Evolutionary conservation across 1,139 yeast species (phyloP).

Genomic region (Saccharomyces uvarum): DNA sequence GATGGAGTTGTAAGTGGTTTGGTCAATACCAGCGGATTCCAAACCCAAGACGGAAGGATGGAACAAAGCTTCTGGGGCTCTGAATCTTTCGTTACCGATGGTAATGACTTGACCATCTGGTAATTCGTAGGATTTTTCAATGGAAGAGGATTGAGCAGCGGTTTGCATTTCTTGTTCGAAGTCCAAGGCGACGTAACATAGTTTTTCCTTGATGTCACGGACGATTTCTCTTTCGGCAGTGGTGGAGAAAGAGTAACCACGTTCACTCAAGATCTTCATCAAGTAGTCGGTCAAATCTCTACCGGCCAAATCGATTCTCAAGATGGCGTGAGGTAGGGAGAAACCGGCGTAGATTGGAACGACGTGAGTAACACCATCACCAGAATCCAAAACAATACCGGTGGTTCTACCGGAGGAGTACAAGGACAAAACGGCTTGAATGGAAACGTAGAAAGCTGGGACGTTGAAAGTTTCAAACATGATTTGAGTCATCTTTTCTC

Average conservation of each 20-base stretch:
- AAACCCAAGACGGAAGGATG: slow-evolving; percentile 96
- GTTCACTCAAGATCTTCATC: slow-evolving; percentile 96
- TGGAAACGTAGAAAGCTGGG: slow-evolving; percentile 97
- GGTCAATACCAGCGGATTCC: slow-evolving; percentile 99
- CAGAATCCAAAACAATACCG: slow-evolving; percentile 98
- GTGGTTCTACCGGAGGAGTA: slow-evolving; percentile 99
- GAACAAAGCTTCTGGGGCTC: slow-evolving; percentile 99
- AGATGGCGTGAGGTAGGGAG: slow-evolving; percentile 97
- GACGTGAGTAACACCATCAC: slow-evolving; percentile 99
- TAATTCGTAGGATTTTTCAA: slow-evolving; percentile 97
- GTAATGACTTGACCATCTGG: slow-evolving; percentile 99
- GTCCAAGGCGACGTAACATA: slow-evolving; percentile 95
- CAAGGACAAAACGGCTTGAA: slow-evolving; percentile 95
- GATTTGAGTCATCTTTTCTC: slow-evolving; percentile 99
- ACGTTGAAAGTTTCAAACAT: slow-evolving; percentile 98
- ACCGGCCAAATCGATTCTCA: slow-evolving; percentile 98
- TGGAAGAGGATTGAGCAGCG: slow-evolving; percentile 95
- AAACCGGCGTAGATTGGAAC: slow-evolving; percentile 99
- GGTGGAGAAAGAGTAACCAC: slow-evolving; percentile 97
- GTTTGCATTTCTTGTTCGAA: slow-evolving; percentile 98
- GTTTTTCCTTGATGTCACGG: slow-evolving; percentile 98
- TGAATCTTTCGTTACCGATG: slow-evolving; percentile 99
- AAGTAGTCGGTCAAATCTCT: slow-evolving; percentile 98
- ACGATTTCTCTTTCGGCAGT: slow-evolving; percentile 99
- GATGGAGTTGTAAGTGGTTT: slow-evolving; percentile 98